Evolutionary conservation across 2,329 filamentous ascomycete genomes (phyloP).

Genomic region (Hymenoscyphus albidus): DNA sequence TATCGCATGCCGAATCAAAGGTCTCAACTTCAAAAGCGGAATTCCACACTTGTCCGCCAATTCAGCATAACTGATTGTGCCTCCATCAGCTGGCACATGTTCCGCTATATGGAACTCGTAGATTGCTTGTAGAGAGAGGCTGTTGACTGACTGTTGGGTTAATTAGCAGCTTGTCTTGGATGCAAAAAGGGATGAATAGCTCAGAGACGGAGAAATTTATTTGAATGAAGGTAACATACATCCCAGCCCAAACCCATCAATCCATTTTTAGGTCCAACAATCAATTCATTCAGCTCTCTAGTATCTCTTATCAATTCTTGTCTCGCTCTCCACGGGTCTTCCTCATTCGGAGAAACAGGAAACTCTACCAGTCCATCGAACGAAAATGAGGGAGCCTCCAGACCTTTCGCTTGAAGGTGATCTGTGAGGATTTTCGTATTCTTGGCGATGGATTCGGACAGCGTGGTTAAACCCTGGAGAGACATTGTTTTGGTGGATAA

Average conservation of each 20-base stretch:
- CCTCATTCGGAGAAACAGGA: neutral
- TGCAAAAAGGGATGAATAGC: neutral
- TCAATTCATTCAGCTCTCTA: constrained; percentile 5
- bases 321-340: neutral
- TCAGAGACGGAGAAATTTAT: neutral
- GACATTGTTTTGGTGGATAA: neutral
- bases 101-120: constrained; percentile 20
- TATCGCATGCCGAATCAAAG: constrained; percentile 51
- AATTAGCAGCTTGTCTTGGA: neutral
- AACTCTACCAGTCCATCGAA: constrained; percentile 6
- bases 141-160: neutral
- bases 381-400: constrained; percentile 5
- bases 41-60: constrained; percentile 34
- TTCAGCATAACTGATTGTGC: constrained; percentile 40
- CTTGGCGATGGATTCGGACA: neutral
- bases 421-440: constrained; percentile 7
- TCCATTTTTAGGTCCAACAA: neutral
- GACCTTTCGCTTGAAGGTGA: neutral
- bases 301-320: neutral
- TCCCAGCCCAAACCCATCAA: constrained; percentile 5
- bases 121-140: constrained; percentile 13
- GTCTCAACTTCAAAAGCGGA: constrained; percentile 41
- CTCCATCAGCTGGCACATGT: constrained; percentile 45
- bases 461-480: neutral
- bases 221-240: neutral